A percentile compares a stretch with the other conserved stretches of the same genome.
Conservation (phyloP, 2,329 filamentous ascomycete genomes). For the Arthrobotrys sphaeroides region DNA sequence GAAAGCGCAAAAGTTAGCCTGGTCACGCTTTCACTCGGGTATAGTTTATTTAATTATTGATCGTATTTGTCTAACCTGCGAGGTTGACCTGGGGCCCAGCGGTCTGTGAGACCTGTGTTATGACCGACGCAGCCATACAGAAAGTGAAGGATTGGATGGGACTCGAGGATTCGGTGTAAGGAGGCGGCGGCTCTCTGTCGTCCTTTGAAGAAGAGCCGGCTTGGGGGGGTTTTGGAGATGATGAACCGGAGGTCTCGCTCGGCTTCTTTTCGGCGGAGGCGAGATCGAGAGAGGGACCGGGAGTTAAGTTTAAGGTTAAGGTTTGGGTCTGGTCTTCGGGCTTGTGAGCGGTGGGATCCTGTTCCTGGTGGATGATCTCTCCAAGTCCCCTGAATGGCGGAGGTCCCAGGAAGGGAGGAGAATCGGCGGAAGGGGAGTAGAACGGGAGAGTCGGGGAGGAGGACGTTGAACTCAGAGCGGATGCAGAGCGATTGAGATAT, state of each 20-base stretch:
- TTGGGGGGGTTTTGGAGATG: constrained; percentile 41
- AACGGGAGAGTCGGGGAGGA: constrained; percentile 47
- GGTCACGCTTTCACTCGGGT: background rate
- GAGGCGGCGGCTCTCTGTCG: constrained; percentile 91
- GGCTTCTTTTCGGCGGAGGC: constrained; percentile 32
- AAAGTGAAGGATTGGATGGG: constrained; percentile 92
- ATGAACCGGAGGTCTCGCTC: constrained; percentile 34
- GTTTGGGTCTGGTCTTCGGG: constrained; percentile 18
- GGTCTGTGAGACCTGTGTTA: constrained; percentile 97
- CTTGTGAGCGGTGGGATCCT: constrained; percentile 38
- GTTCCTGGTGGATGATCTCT: constrained; percentile 53
- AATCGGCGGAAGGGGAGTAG: constrained; percentile 53
- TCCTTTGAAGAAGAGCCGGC: constrained; percentile 62
- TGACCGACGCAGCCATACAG: constrained; percentile 99
- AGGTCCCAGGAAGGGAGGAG: constrained; percentile 37
- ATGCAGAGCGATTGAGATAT: constrained; percentile 33
- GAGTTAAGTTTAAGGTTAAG: constrained; percentile 19
- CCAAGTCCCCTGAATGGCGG: constrained; percentile 49
- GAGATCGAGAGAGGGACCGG: constrained; percentile 48
- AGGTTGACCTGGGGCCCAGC: constrained; percentile 82
- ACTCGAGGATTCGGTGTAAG: constrained; percentile 93
- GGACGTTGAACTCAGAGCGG: constrained; percentile 41
- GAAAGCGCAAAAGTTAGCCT: constrained; percentile 54
- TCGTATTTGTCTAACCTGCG: constrained; percentile 71
- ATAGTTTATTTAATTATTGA: background rate